phyloP scores from a whole-genome alignment of 2,329 filamentous ascomycete species.

The Trichoderma atrobrunneum region DNA sequence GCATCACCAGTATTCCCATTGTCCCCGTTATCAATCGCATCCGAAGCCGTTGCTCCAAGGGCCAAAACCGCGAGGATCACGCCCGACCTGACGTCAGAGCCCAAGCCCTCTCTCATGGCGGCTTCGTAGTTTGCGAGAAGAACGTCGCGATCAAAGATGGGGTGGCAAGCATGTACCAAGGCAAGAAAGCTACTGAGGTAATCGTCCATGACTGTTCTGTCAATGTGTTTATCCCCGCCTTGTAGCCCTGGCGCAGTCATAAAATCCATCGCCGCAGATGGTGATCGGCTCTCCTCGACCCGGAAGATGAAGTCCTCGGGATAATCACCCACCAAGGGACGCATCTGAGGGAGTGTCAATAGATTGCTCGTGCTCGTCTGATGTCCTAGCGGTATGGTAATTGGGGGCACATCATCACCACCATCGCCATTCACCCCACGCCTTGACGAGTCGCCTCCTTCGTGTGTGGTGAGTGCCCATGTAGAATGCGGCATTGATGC shows the following conservation, averaged over 20 bases:
- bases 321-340: conserved; percentile 19
- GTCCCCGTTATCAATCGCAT: background rate
- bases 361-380: conserved; percentile 23
- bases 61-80: conserved; percentile 21
- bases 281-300: conserved; percentile 13
- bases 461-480: conserved; percentile 11
- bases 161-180: conserved; percentile 21
- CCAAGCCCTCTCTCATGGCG: conserved; percentile 14
- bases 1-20: conserved; percentile 16
- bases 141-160: conserved; percentile 19
- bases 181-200: conserved; percentile 18
- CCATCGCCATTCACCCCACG: conserved; percentile 1
- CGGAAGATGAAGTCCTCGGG: conserved; percentile 22
- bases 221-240: background rate
- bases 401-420: conserved; percentile 9
- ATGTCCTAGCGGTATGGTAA: conserved; percentile 23
- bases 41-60: conserved; percentile 20
- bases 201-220: conserved; percentile 10
- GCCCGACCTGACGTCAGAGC: conserved; percentile 16
- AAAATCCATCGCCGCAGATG: conserved; percentile 11
- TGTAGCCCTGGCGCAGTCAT: background rate
- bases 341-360: conserved; percentile 21
- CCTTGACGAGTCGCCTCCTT: background rate
- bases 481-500: conserved; percentile 15
- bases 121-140: conserved; percentile 17